A percentile compares a stretch with the other conserved stretches of the same genome.
Conservation (phyloP, 2,329 filamentous ascomycete genomes). For the Zymoseptoria tritici region DNA sequence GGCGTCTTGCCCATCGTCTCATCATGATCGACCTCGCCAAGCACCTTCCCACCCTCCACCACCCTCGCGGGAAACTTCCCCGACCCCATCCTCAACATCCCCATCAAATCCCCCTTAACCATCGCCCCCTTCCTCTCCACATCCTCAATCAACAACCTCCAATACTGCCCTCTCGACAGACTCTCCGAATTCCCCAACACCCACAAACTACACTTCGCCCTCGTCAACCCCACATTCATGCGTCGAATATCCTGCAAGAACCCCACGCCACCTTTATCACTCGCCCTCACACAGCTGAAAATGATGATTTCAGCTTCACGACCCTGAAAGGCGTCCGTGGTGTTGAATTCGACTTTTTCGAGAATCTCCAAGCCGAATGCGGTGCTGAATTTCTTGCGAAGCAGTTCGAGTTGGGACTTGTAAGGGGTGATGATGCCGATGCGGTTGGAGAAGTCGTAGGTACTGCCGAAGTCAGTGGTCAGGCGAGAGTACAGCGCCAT, state of each 20-base stretch:
- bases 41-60: not conserved
- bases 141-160: slow-evolving; percentile 79
- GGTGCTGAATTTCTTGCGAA: slow-evolving; percentile 66
- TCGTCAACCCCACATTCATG: slow-evolving; percentile 98
- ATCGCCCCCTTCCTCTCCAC: slow-evolving; percentile 67
- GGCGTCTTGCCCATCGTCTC: not conserved
- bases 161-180: slow-evolving; percentile 84
- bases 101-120: slow-evolving; percentile 58
- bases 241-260: slow-evolving; percentile 97
- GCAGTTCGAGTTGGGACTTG: slow-evolving; percentile 79
- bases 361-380: slow-evolving; percentile 69
- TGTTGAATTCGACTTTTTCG: slow-evolving; percentile 90
- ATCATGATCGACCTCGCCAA: slow-evolving; percentile 11
- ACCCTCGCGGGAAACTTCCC: slow-evolving; percentile 29
- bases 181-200: slow-evolving; percentile 88
- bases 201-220: slow-evolving; percentile 94
- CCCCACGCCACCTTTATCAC: slow-evolving; percentile 87
- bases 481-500: slow-evolving; percentile 78
- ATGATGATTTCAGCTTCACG: slow-evolving; percentile 97
- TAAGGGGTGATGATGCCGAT: slow-evolving; percentile 98
- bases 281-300: slow-evolving; percentile 94
- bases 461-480: slow-evolving; percentile 55
- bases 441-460: slow-evolving; percentile 53
- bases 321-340: slow-evolving; percentile 95
- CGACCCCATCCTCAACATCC: slow-evolving; percentile 49